These are phyloP conservation scores for Platanus orientalis DNA, from an alignment of 164 flowering plant species.

Conservation along the genomic window DNA sequence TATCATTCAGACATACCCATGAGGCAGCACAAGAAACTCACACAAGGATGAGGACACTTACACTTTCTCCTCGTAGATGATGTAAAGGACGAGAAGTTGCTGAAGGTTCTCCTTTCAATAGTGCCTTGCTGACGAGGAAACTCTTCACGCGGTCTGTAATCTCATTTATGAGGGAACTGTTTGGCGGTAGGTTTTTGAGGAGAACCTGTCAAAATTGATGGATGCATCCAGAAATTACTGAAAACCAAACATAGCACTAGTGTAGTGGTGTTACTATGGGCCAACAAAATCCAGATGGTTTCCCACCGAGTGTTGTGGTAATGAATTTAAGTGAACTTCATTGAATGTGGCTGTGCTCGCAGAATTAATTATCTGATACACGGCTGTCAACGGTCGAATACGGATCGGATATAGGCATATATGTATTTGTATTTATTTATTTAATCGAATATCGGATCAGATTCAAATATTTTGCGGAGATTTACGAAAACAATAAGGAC, in stretches of 20 bases:
- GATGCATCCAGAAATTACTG: background rate
- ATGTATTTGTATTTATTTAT: too few relatives aligned
- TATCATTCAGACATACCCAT: background rate
- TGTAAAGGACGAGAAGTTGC: constrained; percentile 40
- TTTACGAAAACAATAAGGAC: too few relatives aligned
- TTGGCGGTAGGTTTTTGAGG: constrained; percentile 92
- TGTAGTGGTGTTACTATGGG: too few relatives aligned
- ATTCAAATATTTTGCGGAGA: too few relatives aligned
- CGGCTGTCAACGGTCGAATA: too few relatives aligned
- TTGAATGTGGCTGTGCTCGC: too few relatives aligned
- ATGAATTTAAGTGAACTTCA: too few relatives aligned
- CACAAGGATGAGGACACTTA: constrained; percentile 25
- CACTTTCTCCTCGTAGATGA: constrained; percentile 65
- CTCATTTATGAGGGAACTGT: constrained; percentile 74
- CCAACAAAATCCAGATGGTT: too few relatives aligned
- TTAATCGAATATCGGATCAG: too few relatives aligned
- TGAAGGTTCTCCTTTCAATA: constrained; percentile 71
- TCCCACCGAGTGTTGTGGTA: too few relatives aligned
- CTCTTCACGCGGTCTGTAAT: constrained; percentile 76
- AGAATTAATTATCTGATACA: too few relatives aligned
- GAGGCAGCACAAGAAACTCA: background rate
- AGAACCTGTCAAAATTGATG: constrained; percentile 46
- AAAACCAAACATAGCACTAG: background rate
- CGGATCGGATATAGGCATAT: too few relatives aligned
- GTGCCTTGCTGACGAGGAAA: constrained; percentile 69